Conservation (phyloP, 345 rosid species). For the Citrus inodora region DNA sequence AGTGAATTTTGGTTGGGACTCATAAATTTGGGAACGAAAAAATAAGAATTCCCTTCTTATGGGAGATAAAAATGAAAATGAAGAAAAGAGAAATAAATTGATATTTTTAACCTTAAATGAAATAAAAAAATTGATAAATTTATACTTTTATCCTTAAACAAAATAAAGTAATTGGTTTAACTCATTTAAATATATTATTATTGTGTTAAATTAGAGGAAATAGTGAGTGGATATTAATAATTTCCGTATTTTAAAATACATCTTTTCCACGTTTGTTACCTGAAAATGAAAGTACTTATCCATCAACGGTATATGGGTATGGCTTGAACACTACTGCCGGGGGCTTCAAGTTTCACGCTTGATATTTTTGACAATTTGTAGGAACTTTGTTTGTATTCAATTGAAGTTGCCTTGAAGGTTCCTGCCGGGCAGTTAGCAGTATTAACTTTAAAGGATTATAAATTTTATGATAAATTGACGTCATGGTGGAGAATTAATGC, state of each 20-base stretch:
- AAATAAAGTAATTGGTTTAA: too few relatives aligned
- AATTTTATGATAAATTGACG: neutral
- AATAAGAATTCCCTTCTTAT: too few relatives aligned
- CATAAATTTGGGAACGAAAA: too few relatives aligned
- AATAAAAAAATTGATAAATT: too few relatives aligned
- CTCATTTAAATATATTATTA: too few relatives aligned
- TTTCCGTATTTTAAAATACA: neutral
- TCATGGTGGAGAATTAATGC: neutral
- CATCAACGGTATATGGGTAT: neutral
- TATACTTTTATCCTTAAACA: too few relatives aligned
- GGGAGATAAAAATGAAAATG: too few relatives aligned
- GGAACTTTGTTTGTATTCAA: neutral
- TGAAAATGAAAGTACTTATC: neutral
- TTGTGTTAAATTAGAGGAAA: too few relatives aligned
- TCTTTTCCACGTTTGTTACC: neutral
- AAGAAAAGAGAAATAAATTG: too few relatives aligned
- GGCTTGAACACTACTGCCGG: neutral
- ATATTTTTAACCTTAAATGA: too few relatives aligned
- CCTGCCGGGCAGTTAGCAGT: neutral
- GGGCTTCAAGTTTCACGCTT: neutral
- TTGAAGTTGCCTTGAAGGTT: conserved; percentile 8
- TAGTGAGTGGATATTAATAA: too few relatives aligned
- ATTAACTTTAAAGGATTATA: neutral
- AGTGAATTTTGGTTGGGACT: too few relatives aligned
- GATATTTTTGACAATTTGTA: conserved; percentile 3